These are phyloP conservation scores for Puccinia coronata DNA, from an alignment of 1,284 basidiomycete species.

Conservation along the genomic window DNA sequence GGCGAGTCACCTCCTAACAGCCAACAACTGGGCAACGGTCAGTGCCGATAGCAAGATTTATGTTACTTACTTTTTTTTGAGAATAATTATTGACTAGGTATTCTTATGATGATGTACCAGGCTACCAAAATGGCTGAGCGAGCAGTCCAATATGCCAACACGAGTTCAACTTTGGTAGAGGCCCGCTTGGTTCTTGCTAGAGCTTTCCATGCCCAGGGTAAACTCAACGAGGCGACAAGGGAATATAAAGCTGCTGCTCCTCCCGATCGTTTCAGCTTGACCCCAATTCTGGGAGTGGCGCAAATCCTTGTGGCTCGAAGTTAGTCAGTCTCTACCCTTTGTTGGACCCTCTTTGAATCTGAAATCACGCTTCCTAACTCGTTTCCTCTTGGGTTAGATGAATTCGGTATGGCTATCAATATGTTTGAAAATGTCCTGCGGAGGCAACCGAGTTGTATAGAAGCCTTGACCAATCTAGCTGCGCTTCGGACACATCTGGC, in stretches of 20 bases:
- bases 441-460: conserved; percentile 61
- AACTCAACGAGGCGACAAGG: conserved; percentile 67
- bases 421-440: conserved; percentile 77
- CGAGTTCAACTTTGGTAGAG: conserved; percentile 73
- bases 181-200: conserved; percentile 75
- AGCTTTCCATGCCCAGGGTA: conserved; percentile 71
- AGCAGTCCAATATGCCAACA: conserved; percentile 87
- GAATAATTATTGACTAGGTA: neutral
- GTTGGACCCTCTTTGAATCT: conserved; percentile 53
- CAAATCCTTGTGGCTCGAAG: conserved; percentile 64
- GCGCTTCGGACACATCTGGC: conserved; percentile 72
- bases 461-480: conserved; percentile 84
- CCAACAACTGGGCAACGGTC: conserved; percentile 60
- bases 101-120: conserved; percentile 59
- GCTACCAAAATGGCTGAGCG: conserved; percentile 87
- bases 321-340: conserved; percentile 15
- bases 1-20: conserved; percentile 72
- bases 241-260: conserved; percentile 76
- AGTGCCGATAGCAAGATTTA: conserved; percentile 18
- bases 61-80: neutral
- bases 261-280: conserved; percentile 71
- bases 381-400: conserved; percentile 62
- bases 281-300: conserved; percentile 78
- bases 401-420: conserved; percentile 76
- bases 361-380: conserved; percentile 54